phyloP scores from a whole-genome alignment of 169 alveolate genomes.

The Plasmodium gaboni region DNA sequence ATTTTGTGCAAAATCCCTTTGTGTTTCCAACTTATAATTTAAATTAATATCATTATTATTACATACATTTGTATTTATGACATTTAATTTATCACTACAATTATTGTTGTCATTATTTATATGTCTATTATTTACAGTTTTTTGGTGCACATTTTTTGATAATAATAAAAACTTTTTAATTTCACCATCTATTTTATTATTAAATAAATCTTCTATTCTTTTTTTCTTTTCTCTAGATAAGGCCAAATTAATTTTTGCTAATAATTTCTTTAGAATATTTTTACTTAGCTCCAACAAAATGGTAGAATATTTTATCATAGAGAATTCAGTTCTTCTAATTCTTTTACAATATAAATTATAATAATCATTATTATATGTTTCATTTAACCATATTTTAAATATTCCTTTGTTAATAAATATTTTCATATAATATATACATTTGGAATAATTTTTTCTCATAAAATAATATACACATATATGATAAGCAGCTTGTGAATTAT shows the following conservation, averaged over 20 bases:
- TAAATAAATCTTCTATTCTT: neutral
- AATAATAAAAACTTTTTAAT: conserved; percentile 20
- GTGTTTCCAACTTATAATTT: too few species aligned
- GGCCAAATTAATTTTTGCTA: conserved; percentile 20
- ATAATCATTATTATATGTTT: conserved; percentile 41
- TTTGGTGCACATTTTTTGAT: conserved; percentile 9
- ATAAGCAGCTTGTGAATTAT: conserved; percentile 66
- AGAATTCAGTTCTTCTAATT: conserved; percentile 61
- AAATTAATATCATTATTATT: neutral
- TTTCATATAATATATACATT: conserved; percentile 53
- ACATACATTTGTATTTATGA: neutral
- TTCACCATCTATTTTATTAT: neutral
- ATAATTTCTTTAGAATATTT: conserved; percentile 28
- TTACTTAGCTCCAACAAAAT: conserved; percentile 50
- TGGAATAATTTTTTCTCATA: conserved; percentile 35
- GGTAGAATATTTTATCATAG: conserved; percentile 52
- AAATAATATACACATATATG: conserved; percentile 62
- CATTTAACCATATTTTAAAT: conserved; percentile 58
- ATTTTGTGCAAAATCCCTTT: too few species aligned
- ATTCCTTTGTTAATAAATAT: conserved; percentile 41
- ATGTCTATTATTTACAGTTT: neutral
- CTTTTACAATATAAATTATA: conserved; percentile 55
- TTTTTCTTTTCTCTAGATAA: conserved; percentile 16
- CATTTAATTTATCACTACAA: neutral
- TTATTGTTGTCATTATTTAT: neutral